Evolutionary conservation across 2,329 filamentous ascomycete genomes (phyloP).

Genomic region (Juglanconis sp.): DNA sequence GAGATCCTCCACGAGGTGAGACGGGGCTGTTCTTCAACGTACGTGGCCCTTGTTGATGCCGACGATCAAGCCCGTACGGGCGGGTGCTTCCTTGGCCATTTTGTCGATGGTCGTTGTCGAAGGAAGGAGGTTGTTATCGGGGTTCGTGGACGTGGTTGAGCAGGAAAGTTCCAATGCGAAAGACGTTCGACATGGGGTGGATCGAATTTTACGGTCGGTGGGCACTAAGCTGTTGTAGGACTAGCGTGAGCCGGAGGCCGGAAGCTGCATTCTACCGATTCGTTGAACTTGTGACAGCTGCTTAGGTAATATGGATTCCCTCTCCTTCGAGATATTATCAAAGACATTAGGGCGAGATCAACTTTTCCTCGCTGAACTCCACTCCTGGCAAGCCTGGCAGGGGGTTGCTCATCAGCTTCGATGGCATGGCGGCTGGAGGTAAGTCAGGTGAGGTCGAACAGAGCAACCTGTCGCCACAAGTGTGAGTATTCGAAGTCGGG

Average conservation of each 20-base stretch:
- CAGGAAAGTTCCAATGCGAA: neutral
- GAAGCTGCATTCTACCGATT: neutral
- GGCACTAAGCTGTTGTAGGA: constrained; percentile 3
- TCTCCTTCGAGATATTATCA: neutral
- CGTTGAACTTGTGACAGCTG: neutral
- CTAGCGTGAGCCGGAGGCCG: constrained; percentile 4
- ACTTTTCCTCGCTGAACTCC: too few relatives aligned
- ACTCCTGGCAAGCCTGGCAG: too few relatives aligned
- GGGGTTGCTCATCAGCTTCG: too few relatives aligned
- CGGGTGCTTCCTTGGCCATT: constrained; percentile 60
- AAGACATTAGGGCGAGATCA: too few relatives aligned
- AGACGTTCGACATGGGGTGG: neutral
- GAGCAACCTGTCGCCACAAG: too few relatives aligned
- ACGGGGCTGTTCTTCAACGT: constrained; percentile 48
- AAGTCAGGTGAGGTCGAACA: too few relatives aligned
- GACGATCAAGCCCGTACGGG: constrained; percentile 57
- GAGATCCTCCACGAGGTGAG: constrained; percentile 76
- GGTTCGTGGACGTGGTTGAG: constrained; percentile 11
- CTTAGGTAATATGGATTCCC: neutral
- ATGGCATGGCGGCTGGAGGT: too few relatives aligned
- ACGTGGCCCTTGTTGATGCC: constrained; percentile 65
- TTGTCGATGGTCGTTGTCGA: constrained; percentile 30
- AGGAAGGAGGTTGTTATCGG: neutral
- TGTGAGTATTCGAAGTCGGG: too few relatives aligned
- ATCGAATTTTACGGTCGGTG: neutral